Conservation (phyloP, 1,139 yeast genomes). For the Debaryomycetaceae sp. region DNA sequence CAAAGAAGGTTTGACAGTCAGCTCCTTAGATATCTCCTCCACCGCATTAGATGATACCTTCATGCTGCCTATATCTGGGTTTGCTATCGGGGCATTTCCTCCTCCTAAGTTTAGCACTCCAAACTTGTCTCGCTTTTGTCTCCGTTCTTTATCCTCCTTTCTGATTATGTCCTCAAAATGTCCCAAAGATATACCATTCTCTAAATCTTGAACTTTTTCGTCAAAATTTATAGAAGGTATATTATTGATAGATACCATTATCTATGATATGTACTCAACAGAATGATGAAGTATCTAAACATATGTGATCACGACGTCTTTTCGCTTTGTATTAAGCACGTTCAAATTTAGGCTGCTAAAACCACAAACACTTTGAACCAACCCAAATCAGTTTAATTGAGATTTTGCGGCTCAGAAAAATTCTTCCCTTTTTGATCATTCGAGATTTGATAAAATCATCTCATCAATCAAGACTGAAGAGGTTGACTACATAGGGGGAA, state of each 20-base stretch:
- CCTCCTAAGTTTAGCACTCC: neutral
- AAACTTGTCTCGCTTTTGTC: neutral
- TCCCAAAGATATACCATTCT: neutral
- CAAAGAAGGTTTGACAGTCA: neutral
- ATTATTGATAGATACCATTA: constrained; percentile 1
- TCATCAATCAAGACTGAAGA: neutral
- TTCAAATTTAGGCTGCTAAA: neutral
- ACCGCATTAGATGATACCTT: neutral
- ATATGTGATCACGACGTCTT: neutral
- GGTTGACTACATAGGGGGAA: neutral
- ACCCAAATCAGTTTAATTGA: neutral
- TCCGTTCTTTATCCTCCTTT: neutral
- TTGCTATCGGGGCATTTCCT: neutral
- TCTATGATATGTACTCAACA: neutral
- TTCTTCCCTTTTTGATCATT: neutral
- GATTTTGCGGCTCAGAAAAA: neutral
- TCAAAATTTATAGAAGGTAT: neutral
- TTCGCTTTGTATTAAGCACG: neutral
- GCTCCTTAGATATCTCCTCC: neutral
- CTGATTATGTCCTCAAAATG: neutral
- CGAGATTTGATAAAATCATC: neutral
- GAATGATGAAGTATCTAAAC: neutral
- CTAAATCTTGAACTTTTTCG: neutral
- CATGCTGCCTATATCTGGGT: neutral
- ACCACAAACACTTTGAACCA: neutral